Conservation (phyloP, 352 stramenopile species). For the Elongisporangium undulatum region DNA sequence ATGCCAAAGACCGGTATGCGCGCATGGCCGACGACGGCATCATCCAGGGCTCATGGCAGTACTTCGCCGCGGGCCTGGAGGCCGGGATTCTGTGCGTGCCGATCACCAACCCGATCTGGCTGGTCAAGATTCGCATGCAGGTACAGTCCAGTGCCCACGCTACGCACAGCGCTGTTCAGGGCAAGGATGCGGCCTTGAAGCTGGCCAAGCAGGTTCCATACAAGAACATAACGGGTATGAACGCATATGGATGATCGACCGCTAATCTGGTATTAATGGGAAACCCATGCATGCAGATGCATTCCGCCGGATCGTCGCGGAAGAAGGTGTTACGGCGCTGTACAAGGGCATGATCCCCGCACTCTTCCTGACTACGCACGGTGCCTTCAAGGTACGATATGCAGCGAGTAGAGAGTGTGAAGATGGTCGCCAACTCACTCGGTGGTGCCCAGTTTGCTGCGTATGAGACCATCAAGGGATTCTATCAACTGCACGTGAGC, state of each 20-base stretch:
- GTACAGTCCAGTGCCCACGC: conserved; percentile 59
- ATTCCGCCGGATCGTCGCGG: conserved; percentile 89
- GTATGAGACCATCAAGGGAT: conserved; percentile 69
- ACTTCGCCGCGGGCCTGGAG: conserved; percentile 80
- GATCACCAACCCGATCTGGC: conserved; percentile 98
- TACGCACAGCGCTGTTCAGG: conserved; percentile 23
- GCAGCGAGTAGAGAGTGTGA: not conserved
- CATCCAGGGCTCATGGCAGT: conserved; percentile 76
- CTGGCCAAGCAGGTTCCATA: conserved; percentile 60
- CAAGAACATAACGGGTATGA: conserved; percentile 47
- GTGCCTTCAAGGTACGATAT: conserved; percentile 88
- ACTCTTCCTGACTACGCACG: conserved; percentile 95
- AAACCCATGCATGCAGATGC: conserved; percentile 61
- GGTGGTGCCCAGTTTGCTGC: conserved; percentile 58
- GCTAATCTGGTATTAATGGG: not conserved
- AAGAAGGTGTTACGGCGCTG: conserved; percentile 92
- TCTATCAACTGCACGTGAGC: conserved; percentile 59
- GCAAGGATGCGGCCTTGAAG: conserved; percentile 54
- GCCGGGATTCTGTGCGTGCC: conserved; percentile 90
- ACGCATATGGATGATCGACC: not conserved
- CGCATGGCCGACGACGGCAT: conserved; percentile 61
- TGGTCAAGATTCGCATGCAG: conserved; percentile 98
- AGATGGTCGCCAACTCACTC: not conserved
- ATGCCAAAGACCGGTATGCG: conserved; percentile 86
- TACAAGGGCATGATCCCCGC: conserved; percentile 96